Base-by-base conservation (phyloP, 208 protist genomes). In the Trypanosoma boissoni region DNA sequence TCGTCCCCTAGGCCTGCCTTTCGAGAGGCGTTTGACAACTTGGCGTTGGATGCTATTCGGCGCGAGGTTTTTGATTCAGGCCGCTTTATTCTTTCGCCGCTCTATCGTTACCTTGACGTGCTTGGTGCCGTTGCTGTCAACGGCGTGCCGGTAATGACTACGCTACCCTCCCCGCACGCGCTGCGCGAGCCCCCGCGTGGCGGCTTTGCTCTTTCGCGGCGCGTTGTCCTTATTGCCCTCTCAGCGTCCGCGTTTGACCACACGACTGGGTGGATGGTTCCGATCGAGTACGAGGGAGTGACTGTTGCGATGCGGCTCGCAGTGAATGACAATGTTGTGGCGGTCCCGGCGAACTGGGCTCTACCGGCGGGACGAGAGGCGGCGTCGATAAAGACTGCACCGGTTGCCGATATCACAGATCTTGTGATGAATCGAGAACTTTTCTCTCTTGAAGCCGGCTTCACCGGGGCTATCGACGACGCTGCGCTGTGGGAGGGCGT, bases 151-250 rank as follows among this genome's bases (percentile, higher is more conserved):
- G 31, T 94, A 18, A 28, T 57, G 43, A 88, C 77, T n/a, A 80
- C 70, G 14, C 64, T 94, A 48, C 78, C 88, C 0, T 68, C 80
- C 0, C 80, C 83, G 18, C 41, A 49, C 2, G 76, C 72, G 18
- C 14, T 80, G 37, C 68, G 69, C 18, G 67, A 88, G 45, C 29
- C 46, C 3, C 72, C 81, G 0, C 28, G 34, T 10, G 66, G 51
- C 10, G 83, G 86, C 39, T 83, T 89, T 56, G 49, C 68, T 0
- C 59, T 58, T 1, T 69, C 60, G 18, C 75, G 70, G 5, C 80
- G 83, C 24, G 84, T 94, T 1, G 61, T 94, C 18, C 69, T 94
- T 20, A 66, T 91, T 50, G 72, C 88, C 21, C 66, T 94, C 34
- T 71, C 76, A 10, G 21, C 28, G 37, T 45, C n/a, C 14, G 68